phyloP scores from a whole-genome alignment of 208 protist genomes.

The Trypanosoma platydactyli region DNA sequence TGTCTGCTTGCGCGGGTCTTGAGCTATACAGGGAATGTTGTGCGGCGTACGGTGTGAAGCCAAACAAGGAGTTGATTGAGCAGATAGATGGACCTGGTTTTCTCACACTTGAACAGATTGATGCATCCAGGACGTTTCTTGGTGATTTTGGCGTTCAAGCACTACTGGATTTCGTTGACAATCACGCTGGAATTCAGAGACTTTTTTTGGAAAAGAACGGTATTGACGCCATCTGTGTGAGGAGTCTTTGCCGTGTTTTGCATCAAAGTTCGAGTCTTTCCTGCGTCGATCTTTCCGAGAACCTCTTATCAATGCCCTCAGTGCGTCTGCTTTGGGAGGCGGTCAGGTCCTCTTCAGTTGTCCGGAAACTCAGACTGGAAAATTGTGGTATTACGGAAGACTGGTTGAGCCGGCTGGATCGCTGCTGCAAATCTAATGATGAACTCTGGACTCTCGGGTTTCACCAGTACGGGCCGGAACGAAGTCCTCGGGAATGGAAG shows the following conservation, averaged over 20 bases:
- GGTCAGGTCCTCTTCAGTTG: slow-evolving; percentile 32
- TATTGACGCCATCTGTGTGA: slow-evolving; percentile 59
- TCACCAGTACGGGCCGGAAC: slow-evolving; percentile 42
- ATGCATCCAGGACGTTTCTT: slow-evolving; percentile 78
- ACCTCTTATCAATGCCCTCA: slow-evolving; percentile 59
- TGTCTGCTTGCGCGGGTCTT: slow-evolving; percentile 3
- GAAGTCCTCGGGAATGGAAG: slow-evolving; percentile 48
- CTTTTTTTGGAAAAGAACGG: slow-evolving; percentile 66
- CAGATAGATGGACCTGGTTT: slow-evolving; percentile 60
- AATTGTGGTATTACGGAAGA: slow-evolving; percentile 60
- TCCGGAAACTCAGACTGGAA: slow-evolving; percentile 41
- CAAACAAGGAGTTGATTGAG: slow-evolving; percentile 57
- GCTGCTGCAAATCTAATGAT: slow-evolving; percentile 49
- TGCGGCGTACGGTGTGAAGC: slow-evolving; percentile 49
- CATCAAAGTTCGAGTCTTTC: slow-evolving; percentile 39
- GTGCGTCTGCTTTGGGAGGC: slow-evolving; percentile 73
- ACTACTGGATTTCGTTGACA: slow-evolving; percentile 62
- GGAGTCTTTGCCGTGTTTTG: slow-evolving; percentile 58
- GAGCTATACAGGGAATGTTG: slow-evolving; percentile 76
- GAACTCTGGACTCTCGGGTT: slow-evolving; percentile 52
- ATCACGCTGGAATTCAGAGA: slow-evolving; percentile 58
- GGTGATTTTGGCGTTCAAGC: slow-evolving; percentile 68
- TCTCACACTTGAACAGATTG: slow-evolving; percentile 48
- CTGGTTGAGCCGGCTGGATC: slow-evolving; percentile 68
- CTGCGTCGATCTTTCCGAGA: slow-evolving; percentile 65